Percentiles rank a stretch among this genome's conserved stretches.
Conservation (phyloP, 139 green algal genomes). For the Ettlia oleoabundans region DNA sequence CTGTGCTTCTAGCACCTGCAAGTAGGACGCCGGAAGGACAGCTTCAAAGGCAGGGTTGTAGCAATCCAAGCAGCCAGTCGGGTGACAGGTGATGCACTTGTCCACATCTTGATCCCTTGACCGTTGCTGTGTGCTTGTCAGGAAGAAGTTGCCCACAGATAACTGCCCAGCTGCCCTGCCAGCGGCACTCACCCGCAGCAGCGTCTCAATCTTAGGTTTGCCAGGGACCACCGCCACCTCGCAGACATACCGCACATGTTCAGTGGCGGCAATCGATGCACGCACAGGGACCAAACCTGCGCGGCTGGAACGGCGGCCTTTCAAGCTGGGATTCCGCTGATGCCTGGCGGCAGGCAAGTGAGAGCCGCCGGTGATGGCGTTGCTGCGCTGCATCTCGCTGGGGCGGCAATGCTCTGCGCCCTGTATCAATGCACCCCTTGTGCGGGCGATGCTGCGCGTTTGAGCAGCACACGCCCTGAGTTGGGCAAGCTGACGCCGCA, state of each 20-base stretch:
- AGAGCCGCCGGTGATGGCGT: neutral
- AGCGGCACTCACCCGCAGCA: constrained; percentile 15
- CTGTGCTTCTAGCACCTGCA: constrained; percentile 70
- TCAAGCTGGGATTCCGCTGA: neutral
- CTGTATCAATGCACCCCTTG: no score
- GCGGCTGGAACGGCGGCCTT: neutral
- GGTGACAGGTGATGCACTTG: neutral
- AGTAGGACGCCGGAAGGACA: neutral
- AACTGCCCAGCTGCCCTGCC: neutral
- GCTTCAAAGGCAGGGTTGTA: neutral
- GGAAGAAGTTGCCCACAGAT: neutral
- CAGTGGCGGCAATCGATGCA: neutral
- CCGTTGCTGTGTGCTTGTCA: neutral
- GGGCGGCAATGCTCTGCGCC: no score
- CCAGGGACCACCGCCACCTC: constrained; percentile 46
- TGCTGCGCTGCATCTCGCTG: neutral
- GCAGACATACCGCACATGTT: constrained; percentile 17
- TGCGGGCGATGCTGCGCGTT: no score
- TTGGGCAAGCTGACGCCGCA: no score
- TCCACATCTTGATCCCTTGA: no score
- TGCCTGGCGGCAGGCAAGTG: neutral
- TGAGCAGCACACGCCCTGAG: neutral
- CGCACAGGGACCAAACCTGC: no score
- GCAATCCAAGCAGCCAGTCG: neutral
- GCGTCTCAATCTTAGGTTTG: constrained; percentile 28